Evolutionary conservation across 192 early-diverging fungal genomes (phyloP), one percentile per base, ranked within the genome.

Genomic region (Backusella australiensis): DNA sequence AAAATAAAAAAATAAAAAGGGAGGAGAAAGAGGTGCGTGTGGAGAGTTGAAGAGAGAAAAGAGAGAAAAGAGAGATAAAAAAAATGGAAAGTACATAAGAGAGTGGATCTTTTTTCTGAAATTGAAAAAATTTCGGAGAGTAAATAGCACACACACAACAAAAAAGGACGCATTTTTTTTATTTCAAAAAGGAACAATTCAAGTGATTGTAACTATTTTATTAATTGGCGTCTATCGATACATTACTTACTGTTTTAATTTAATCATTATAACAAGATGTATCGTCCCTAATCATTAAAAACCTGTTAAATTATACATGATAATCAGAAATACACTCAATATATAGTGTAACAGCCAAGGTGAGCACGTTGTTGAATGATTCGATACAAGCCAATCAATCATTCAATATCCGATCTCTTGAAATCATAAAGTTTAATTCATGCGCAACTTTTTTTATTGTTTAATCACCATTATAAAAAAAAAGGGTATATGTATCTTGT

Each of bases 351-450:
- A 63, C 56, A 63, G 26, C 26, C 4, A 11, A 26, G 21, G 12
- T 29, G 56, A 29, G 56, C 56, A 63, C 56, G 56, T 63, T 63
- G 56, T 63, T 63, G 56, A 63, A 63, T 63, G 56, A 63, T 63
- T 63, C 56, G 56, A 63, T 63, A 63, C 56, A 63, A 63, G 56
- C 56, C 56, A 63, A 63, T 63, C 56, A 63, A 26, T 63, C 56
- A 63, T 63, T 63, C 56, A 63, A 63, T 63, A 63, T 63, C 56
- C 56, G 56, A 29, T 29, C 23, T 29, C 11, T 63, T 63, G 9
- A 29, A 63, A 29, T 29, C 56, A 26, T 63, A 8, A 8, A 63
- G 56, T 63, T 49, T 63, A 63, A 63, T 63, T 63, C 56, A 63
- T 63, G 56, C 56, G 21, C 56, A 23, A 26, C 56, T 29, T 63